A percentile compares a stretch with the other conserved stretches of the same genome.
Evolutionary conservation across 1,139 yeast species (phyloP).

Genomic region (Meyerozyma sp.): DNA sequence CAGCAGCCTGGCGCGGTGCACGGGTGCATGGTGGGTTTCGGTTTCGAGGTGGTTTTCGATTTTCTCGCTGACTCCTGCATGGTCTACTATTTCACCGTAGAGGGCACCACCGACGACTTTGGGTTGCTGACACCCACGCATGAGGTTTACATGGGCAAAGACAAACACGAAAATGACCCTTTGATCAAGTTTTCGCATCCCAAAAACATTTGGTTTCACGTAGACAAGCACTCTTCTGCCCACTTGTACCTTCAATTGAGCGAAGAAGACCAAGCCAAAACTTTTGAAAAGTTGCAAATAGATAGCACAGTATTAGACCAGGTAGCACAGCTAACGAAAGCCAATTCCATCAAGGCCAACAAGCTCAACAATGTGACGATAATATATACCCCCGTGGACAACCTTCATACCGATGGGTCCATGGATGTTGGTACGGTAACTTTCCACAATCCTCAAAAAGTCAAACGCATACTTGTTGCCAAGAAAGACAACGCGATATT

Average conservation of each 20-base stretch:
- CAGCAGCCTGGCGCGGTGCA: not conserved
- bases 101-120: slow-evolving; percentile 21
- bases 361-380: slow-evolving; percentile 66
- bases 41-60: not conserved
- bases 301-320: slow-evolving; percentile 51
- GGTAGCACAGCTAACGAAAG: slow-evolving; percentile 74
- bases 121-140: slow-evolving; percentile 23
- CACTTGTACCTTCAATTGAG: slow-evolving; percentile 67
- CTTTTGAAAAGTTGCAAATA: slow-evolving; percentile 34
- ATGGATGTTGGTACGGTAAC: slow-evolving; percentile 87
- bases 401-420: slow-evolving; percentile 62
- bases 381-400: slow-evolving; percentile 73
- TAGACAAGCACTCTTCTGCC: slow-evolving; percentile 74
- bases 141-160: slow-evolving; percentile 65
- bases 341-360: slow-evolving; percentile 75
- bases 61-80: slow-evolving; percentile 17
- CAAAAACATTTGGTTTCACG: slow-evolving; percentile 80
- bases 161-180: slow-evolving; percentile 71
- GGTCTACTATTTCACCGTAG: slow-evolving; percentile 57
- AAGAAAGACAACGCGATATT: slow-evolving; percentile 59
- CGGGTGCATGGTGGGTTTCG: not conserved
- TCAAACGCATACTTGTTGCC: slow-evolving; percentile 50
- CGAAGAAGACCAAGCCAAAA: slow-evolving; percentile 35
- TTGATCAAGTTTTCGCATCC: slow-evolving; percentile 66
- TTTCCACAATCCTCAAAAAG: slow-evolving; percentile 52